phyloP scores from a whole-genome alignment of 768 basidiomycete species.

The Mycena chlorophos region DNA sequence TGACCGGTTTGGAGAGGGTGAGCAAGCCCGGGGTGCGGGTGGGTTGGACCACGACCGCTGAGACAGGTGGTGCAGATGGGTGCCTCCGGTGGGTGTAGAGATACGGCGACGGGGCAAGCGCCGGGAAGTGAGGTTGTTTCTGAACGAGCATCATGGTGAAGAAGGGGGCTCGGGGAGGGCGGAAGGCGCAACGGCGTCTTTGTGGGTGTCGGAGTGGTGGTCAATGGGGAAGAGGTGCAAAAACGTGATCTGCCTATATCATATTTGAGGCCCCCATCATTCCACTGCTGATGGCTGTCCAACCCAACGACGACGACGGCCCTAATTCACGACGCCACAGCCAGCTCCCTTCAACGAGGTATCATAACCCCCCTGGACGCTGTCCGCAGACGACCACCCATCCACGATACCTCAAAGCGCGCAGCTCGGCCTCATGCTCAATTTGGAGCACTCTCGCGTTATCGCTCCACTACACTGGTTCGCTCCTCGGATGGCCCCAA shows the following conservation, averaged over 20 bases:
- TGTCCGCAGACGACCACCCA: too few species aligned
- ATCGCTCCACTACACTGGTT: too few species aligned
- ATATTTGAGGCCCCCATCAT: too few species aligned
- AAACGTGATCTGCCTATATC: neutral
- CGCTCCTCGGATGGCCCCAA: too few species aligned
- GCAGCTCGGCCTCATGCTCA: too few species aligned
- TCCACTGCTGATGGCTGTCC: too few species aligned
- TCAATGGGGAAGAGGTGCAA: neutral
- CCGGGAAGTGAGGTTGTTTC: constrained; percentile 40
- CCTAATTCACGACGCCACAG: too few species aligned
- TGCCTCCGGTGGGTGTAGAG: constrained; percentile 53
- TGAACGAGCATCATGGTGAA: constrained; percentile 50
- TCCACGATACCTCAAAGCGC: too few species aligned
- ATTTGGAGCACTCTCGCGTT: too few species aligned
- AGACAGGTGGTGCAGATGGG: constrained; percentile 65
- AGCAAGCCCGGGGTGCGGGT: constrained; percentile 75
- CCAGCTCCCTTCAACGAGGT: too few species aligned
- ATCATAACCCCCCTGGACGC: too few species aligned
- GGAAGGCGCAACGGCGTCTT: constrained; percentile 13
- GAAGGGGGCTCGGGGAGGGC: constrained; percentile 18
- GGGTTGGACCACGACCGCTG: constrained; percentile 59
- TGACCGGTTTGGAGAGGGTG: constrained; percentile 59
- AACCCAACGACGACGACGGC: too few species aligned
- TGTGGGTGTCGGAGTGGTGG: constrained; percentile 8
- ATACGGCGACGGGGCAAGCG: constrained; percentile 27